A percentile compares a stretch with the other conserved stretches of the same genome.
phyloP scores from a whole-genome alignment of 2,329 filamentous ascomycete genomes.

The Colletotrichum nymphaeae region DNA sequence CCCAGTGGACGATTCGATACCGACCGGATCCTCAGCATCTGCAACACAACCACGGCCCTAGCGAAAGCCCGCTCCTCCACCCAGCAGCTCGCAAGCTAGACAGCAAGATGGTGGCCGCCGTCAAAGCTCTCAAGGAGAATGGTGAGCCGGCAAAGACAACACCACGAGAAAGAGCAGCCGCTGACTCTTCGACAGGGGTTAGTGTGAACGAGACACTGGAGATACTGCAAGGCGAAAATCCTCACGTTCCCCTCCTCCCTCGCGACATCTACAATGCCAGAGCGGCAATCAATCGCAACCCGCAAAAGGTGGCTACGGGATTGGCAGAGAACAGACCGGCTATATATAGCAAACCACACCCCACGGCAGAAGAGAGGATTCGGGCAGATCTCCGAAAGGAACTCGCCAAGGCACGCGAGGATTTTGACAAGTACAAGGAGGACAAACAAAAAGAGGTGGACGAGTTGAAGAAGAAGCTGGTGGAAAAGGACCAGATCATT shows the following conservation, averaged over 20 bases:
- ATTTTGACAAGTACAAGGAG: constrained; percentile 65
- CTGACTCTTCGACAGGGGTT: constrained; percentile 62
- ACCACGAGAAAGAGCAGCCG: constrained; percentile 26
- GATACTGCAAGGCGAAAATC: constrained; percentile 72
- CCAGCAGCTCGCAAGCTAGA: constrained; percentile 74
- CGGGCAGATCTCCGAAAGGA: constrained; percentile 71
- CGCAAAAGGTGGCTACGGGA: constrained; percentile 68
- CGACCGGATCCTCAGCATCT: constrained; percentile 69
- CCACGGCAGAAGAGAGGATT: constrained; percentile 73
- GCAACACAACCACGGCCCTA: constrained; percentile 73
- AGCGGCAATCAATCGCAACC: constrained; percentile 74
- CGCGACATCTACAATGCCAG: constrained; percentile 76
- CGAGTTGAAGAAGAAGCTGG: constrained; percentile 67
- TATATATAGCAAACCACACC: constrained; percentile 74
- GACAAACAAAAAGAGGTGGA: constrained; percentile 70
- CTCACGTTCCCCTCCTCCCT: constrained; percentile 71
- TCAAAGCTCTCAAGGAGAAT: constrained; percentile 74
- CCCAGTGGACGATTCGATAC: constrained; percentile 75
- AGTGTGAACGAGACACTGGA: constrained; percentile 75
- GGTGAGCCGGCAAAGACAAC: constrained; percentile 56
- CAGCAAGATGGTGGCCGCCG: constrained; percentile 75
- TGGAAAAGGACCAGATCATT: constrained; percentile 72
- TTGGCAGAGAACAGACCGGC: constrained; percentile 71
- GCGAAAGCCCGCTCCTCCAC: constrained; percentile 74
- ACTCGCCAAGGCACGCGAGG: constrained; percentile 67